phyloP scores from a whole-genome alignment of 495 filamentous ascomycete genomes.

The Penicillium lividum region DNA sequence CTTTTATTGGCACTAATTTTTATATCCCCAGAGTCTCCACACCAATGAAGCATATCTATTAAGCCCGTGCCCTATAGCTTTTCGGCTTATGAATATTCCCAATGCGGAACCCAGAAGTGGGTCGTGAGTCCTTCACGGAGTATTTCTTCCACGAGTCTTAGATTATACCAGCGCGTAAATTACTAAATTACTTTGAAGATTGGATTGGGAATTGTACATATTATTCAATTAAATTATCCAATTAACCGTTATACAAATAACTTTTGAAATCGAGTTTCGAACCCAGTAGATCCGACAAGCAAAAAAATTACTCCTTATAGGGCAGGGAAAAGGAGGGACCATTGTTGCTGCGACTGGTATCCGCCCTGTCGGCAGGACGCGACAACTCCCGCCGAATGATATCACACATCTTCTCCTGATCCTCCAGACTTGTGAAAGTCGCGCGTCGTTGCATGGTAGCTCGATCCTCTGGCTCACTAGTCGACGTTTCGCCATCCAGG shows the following conservation, averaged over 20 bases:
- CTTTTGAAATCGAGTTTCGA: not conserved
- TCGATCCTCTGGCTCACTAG: not conserved
- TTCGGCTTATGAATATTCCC: conserved; percentile 1
- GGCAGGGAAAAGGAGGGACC: conserved; percentile 19
- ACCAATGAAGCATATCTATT: conserved; percentile 1
- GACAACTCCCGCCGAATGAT: conserved; percentile 22
- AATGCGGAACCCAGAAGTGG: not conserved
- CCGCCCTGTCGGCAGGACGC: conserved; percentile 7
- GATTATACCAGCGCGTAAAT: not conserved
- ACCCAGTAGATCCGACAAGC: not conserved
- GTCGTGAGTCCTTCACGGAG: not conserved
- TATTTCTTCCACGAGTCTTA: conserved; percentile 1
- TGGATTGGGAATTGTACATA: not conserved
- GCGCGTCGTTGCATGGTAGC: conserved; percentile 3
- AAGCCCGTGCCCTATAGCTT: conserved; percentile 8
- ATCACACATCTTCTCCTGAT: conserved; percentile 15
- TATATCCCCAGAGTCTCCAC: not conserved
- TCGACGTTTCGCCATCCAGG: conserved; percentile 2
- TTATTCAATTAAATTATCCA: not conserved
- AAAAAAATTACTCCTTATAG: conserved; percentile 6
- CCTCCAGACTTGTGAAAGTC: conserved; percentile 6
- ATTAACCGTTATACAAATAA: not conserved
- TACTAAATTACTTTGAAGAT: not conserved
- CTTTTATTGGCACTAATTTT: not conserved
- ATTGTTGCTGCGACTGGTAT: conserved; percentile 10